Conservation (phyloP, 345 rosid species). For the Leavenworthia alabamica region DNA sequence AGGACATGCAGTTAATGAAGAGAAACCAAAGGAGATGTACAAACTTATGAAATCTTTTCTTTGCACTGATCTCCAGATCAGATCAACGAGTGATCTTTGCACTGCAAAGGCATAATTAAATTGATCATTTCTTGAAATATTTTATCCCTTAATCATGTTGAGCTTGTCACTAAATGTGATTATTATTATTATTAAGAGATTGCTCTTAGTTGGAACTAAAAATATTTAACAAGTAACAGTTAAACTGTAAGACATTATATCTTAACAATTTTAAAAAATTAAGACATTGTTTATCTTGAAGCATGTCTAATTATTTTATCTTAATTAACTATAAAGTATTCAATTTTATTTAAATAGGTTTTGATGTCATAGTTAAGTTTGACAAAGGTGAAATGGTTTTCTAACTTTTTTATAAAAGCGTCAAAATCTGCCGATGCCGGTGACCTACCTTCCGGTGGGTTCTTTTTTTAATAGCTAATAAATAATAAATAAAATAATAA, state of each 20-base stretch:
- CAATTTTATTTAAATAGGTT: not conserved
- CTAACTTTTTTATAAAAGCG: too few species aligned
- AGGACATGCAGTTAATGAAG: constrained; percentile 73
- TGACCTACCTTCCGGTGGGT: constrained; percentile 17
- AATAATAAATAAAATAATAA: not conserved
- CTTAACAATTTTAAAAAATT: not conserved
- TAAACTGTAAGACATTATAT: too few species aligned
- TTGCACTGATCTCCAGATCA: constrained; percentile 25
- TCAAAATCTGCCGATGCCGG: not conserved
- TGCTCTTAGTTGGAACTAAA: not conserved
- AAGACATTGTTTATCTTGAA: not conserved
- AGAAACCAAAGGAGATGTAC: constrained; percentile 58
- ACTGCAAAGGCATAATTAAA: not conserved
- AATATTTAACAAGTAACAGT: too few species aligned
- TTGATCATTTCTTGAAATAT: too few species aligned
- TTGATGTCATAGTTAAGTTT: too few species aligned
- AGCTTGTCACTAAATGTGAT: not conserved
- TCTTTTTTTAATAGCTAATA: not conserved
- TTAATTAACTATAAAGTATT: not conserved
- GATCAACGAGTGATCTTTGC: constrained; percentile 17
- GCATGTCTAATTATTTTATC: not conserved
- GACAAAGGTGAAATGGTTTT: too few species aligned
- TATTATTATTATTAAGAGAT: not conserved
- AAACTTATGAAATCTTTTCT: constrained; percentile 67
- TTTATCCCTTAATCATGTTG: not conserved